These are phyloP conservation scores for Pythium brachiatum DNA, from an alignment of 352 stramenopile species.

Conservation along the genomic window DNA sequence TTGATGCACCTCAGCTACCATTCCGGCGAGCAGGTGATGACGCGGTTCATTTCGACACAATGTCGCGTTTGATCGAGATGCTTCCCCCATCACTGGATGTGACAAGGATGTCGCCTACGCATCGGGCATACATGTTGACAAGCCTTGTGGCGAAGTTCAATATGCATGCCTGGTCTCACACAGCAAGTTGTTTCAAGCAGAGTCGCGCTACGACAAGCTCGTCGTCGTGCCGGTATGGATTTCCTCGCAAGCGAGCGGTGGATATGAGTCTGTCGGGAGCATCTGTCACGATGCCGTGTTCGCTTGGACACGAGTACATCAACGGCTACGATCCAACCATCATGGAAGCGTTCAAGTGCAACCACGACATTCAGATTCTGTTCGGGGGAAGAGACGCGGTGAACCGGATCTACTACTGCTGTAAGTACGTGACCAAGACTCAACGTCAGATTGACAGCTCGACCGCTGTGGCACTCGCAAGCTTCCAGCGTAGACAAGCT, in stretches of 20 bases:
- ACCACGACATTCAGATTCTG: conserved; percentile 11
- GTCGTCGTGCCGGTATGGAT: not conserved
- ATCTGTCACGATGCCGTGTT: not conserved
- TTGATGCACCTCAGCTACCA: not conserved
- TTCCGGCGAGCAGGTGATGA: not conserved
- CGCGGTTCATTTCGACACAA: not conserved
- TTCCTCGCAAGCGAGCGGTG: not conserved
- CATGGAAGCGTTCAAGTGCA: conserved; percentile 18
- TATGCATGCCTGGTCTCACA: conserved; percentile 12
- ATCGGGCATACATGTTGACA: not conserved
- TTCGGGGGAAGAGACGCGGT: conserved; percentile 8
- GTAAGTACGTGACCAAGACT: conserved; percentile 17
- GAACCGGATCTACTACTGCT: conserved; percentile 10
- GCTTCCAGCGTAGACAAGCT: conserved; percentile 12
- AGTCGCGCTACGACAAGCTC: not conserved
- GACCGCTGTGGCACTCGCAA: conserved; percentile 2
- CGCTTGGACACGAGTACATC: conserved; percentile 4
- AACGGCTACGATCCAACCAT: conserved; percentile 14
- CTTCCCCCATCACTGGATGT: not conserved
- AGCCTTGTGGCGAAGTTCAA: conserved; percentile 11
- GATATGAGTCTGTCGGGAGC: not conserved
- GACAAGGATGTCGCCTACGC: not conserved
- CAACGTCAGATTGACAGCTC: conserved; percentile 4
- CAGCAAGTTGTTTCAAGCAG: conserved; percentile 6
- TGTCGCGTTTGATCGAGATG: conserved; percentile 9